phyloP scores from a whole-genome alignment of 352 stramenopile species.

The Globisporangium paroecandrum region DNA sequence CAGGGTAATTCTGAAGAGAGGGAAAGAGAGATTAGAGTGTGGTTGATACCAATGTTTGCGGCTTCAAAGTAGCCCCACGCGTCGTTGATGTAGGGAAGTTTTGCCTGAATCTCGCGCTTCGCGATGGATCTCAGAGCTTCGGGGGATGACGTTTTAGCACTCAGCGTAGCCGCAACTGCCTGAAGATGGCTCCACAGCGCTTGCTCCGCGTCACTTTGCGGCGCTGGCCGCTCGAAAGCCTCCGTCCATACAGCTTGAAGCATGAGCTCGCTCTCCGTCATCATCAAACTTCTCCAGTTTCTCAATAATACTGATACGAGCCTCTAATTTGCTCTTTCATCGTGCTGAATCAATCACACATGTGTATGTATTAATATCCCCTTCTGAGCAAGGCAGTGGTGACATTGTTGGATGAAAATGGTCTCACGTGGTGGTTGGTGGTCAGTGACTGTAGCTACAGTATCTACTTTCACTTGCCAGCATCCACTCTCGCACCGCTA shows the following conservation, averaged over 20 bases:
- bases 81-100: constrained; percentile 36
- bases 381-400: neutral
- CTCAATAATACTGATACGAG: neutral
- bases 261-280: neutral
- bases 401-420: neutral
- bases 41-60: constrained; percentile 43
- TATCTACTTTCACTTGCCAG: constrained; percentile 1
- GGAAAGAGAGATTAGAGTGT: neutral
- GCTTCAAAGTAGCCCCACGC: constrained; percentile 56
- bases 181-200: constrained; percentile 12
- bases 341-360: neutral
- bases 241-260: neutral
- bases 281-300: neutral
- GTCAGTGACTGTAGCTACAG: too few relatives aligned
- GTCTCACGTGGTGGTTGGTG: neutral
- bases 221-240: neutral
- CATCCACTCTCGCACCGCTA: constrained; percentile 19
- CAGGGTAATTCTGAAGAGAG: neutral
- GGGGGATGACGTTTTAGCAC: neutral
- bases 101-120: constrained; percentile 32
- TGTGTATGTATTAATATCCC: neutral
- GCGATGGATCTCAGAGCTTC: neutral
- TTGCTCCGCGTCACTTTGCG: neutral
- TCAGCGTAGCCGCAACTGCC: neutral
- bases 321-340: neutral